phyloP scores from a whole-genome alignment of 495 filamentous ascomycete species.

The Pseudevernia furfuracea region DNA sequence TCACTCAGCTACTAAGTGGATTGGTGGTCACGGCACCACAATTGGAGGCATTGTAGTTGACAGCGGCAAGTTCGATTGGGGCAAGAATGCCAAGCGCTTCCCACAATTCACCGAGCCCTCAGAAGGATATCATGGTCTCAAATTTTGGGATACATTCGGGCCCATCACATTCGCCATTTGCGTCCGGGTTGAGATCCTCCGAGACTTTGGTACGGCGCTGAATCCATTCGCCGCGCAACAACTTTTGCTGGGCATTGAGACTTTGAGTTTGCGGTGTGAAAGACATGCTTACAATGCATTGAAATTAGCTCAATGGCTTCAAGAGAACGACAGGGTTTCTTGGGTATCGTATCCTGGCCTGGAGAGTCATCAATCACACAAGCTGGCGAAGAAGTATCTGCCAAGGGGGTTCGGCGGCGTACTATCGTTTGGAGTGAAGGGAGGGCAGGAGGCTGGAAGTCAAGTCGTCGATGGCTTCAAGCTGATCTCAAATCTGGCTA shows the following conservation, averaged over 20 bases:
- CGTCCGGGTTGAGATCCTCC: conserved; percentile 75
- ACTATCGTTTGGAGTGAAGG: conserved; percentile 87
- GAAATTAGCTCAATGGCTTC: conserved; percentile 73
- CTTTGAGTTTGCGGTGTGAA: conserved; percentile 76
- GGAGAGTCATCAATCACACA: conserved; percentile 71
- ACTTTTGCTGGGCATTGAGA: conserved; percentile 84
- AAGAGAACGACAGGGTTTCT: conserved; percentile 71
- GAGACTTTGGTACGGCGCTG: conserved; percentile 75
- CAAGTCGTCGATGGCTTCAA: conserved; percentile 92
- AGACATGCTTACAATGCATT: conserved; percentile 82
- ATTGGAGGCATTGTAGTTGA: conserved; percentile 87
- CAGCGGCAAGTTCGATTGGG: conserved; percentile 95
- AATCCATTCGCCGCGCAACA: conserved; percentile 97
- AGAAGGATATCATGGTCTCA: conserved; percentile 90
- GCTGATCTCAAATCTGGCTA: conserved; percentile 86
- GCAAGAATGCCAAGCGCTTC: conserved; percentile 77
- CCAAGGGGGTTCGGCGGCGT: conserved; percentile 86
- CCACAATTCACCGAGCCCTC: conserved; percentile 90
- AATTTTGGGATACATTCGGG: conserved; percentile 96
- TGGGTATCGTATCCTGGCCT: conserved; percentile 96
- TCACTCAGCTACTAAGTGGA: conserved; percentile 97
- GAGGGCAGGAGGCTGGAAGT: conserved; percentile 70
- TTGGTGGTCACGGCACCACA: conserved; percentile 94
- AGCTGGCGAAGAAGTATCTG: conserved; percentile 82
- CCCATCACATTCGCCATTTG: conserved; percentile 75